Evolutionary conservation across 345 rosid genomes (phyloP), one percentile per base, ranked within the genome.

Genomic region (Linum usitatissimum): DNA sequence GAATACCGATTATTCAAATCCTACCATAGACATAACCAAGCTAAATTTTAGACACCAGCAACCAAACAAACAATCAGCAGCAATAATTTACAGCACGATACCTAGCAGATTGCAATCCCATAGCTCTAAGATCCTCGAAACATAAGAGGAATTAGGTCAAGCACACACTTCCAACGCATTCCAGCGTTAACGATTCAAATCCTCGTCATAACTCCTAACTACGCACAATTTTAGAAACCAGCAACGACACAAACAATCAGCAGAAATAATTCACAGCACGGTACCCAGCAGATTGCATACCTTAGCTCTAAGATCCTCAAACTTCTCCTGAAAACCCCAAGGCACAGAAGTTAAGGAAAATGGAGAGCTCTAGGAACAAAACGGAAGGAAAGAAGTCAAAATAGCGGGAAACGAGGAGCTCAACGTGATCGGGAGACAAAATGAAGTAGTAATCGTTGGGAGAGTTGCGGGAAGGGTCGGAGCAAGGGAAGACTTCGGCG

Each of bases 391-490:
- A 8, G 48, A 62, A 59, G 9, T 12, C 23, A 61, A 72, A 77
- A 63, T 12, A 63, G 71, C 9, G 40, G 64, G 62, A 53, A 67
- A 21, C 18, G 30, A 55, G 30, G 23, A 28, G 53, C 53, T 31
- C 18, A 90, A 23, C 97, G 62, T 87, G 97, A 51, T 81, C 81
- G 31, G 84, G 70, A 75, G 92, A 93, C 57, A 91, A 76, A 69
- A 93, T 90, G 71, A 93, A 77, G 70, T 93, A 97, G 76, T 75
- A 87, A 68, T 93, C 96, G 68, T 56, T 67, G 65, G 85, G 73
- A 53, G 82, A 84, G n/a, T 61, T 86, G 53, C 96, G 83, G 48
- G 97, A 86, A 15, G 96, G 94, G 74, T 93, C 92, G 79, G 97
- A 84, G 70, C 99, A 93, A 76, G 83, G 90, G 72, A 87, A 73